Percentiles rank a stretch among this genome's conserved stretches.
These are phyloP conservation scores for Rhodotorula sp. DNA, from an alignment of 1,284 basidiomycete species.

Conservation along the genomic window DNA sequence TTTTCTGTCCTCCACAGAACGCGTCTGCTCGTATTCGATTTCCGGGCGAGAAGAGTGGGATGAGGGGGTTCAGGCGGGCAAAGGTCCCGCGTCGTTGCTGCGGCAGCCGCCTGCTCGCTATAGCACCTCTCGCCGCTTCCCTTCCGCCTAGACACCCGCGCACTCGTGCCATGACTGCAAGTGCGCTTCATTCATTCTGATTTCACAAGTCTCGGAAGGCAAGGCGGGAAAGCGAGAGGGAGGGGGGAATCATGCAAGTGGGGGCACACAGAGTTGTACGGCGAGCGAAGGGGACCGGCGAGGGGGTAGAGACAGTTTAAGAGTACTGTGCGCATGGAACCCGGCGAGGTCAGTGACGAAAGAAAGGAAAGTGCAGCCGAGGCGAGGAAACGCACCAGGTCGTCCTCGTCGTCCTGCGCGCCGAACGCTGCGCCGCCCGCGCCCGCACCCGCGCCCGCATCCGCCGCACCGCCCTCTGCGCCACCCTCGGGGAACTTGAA, in stretches of 20 bases:
- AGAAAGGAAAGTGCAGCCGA: neutral
- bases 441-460: constrained; percentile 54
- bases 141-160: no score
- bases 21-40: no score
- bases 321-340: neutral
- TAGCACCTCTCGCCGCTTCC: no score
- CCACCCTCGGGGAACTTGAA: constrained; percentile 93
- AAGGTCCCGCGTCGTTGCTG: no score
- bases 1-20: no score
- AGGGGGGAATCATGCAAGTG: neutral
- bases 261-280: neutral
- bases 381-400: constrained; percentile 59
- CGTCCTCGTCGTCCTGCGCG: constrained; percentile 79
- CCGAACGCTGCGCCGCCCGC: constrained; percentile 70
- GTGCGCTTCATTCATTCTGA: neutral
- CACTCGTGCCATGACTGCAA: no score
- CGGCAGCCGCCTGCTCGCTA: no score
- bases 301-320: neutral
- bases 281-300: neutral
- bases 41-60: no score
- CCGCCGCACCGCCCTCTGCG: constrained; percentile 46
- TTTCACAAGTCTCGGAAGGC: neutral
- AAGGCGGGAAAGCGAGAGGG: neutral
- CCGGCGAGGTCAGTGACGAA: neutral
- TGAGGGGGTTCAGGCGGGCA: no score